These are phyloP conservation scores for Dimargaris xerosporica DNA, from an alignment of 192 early-diverging fungal species.

Conservation along the genomic window DNA sequence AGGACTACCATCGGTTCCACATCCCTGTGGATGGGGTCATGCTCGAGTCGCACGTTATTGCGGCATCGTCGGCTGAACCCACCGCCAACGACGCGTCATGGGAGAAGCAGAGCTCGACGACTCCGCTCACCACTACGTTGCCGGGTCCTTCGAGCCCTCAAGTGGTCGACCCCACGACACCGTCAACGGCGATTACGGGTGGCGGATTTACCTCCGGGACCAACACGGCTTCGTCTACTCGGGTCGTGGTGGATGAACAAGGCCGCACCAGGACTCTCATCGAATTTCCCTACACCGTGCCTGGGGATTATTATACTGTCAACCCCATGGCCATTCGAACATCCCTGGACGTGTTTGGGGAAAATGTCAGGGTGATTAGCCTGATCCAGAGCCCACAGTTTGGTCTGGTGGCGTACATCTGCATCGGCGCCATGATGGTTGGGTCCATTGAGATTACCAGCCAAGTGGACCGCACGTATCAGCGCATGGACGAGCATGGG, in stretches of 20 bases:
- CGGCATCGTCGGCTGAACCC: neutral
- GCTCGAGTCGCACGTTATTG: constrained; percentile 14
- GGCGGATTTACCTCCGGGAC: neutral
- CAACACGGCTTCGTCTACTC: neutral
- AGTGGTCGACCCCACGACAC: too few species aligned
- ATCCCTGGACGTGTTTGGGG: constrained; percentile 58
- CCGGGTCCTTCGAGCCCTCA: neutral
- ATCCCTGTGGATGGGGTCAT: constrained; percentile 53
- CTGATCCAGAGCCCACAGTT: constrained; percentile 44
- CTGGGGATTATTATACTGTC: constrained; percentile 64
- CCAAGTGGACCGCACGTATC: constrained; percentile 21
- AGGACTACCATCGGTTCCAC: constrained; percentile 77
- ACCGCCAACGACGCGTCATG: neutral
- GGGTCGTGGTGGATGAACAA: neutral
- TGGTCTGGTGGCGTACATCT: constrained; percentile 51
- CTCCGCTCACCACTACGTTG: neutral
- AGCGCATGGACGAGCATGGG: constrained; percentile 61
- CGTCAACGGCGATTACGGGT: neutral
- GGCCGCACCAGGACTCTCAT: neutral
- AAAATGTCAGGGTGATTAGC: constrained; percentile 53
- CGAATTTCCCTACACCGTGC: constrained; percentile 19
- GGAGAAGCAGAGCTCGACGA: neutral
- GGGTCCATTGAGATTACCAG: constrained; percentile 54
- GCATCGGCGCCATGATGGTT: constrained; percentile 77
- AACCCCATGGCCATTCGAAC: constrained; percentile 71